Evolutionary conservation across 2,329 filamentous ascomycete genomes (phyloP), one percentile per base, ranked within the genome.

Genomic region (Ramularia endophylla): DNA sequence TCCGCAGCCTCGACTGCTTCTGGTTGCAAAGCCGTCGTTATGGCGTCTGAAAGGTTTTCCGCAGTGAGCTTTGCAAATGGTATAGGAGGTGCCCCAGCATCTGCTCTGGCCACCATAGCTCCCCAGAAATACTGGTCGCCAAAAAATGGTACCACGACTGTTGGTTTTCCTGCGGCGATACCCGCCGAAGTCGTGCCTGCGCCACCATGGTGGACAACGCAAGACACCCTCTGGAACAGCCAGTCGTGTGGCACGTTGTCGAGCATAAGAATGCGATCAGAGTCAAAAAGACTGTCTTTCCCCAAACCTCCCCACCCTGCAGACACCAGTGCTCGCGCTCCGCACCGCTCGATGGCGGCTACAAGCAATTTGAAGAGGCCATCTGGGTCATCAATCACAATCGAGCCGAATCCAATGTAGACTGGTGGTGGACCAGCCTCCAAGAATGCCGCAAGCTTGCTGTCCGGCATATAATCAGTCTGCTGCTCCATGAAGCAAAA

Each of bases 361-460:
- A 85, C 83, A n/a, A 87, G 83, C 66, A 84, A 74, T 20, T 76
- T 7, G 59, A 0, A 81, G 86, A 47, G 86, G 82, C 2, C 61
- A 63, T 30, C 73, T 0, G 82, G 74, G 51, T 86, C 77, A 38
- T 86, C 81, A 2, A 86, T 78, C 1, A 86, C 81, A 41, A 87
- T 86, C 0, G 77, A 82, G 0, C 83, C 83, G 47, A 87, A 86
- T 0, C 83, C 83, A 34, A 87, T 85, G 47, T 86, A 87, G 2
- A 86, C 68, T 0, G 81, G 81, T 3, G 69, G 64, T 1, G 77
- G 70, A 2, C 75, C 77, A 6, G 60, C 66, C n/a, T 66, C 64
- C 6, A 83, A 58, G 40, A 83, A 84, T 6, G 50, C 40, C 4
- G 35, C 29, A 4, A 59, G 40, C 5, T 53, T 47, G 27, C 11